Percentiles rank a stretch among this genome's conserved stretches.
These are phyloP conservation scores for Adansonia gregorii DNA, from an alignment of 441 rosid species.

Conservation along the genomic window DNA sequence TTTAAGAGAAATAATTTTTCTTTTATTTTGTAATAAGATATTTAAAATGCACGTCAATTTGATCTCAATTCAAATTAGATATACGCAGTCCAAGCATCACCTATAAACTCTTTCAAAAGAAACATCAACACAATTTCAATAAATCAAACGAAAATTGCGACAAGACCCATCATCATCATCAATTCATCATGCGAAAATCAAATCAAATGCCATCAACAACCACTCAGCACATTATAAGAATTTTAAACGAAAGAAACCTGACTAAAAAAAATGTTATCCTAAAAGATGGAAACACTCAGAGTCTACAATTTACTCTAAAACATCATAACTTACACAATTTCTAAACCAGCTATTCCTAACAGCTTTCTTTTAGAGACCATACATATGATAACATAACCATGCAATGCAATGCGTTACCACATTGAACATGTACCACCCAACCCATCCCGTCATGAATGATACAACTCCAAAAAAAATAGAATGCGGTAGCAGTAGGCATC, in stretches of 20 bases:
- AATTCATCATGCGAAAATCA: too few relatives aligned
- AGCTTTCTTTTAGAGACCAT: conserved; percentile 23
- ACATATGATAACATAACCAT: conserved; percentile 5
- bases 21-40: too few relatives aligned
- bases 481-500: not conserved
- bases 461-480: conserved; percentile 38
- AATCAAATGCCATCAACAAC: not conserved
- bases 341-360: conserved; percentile 36
- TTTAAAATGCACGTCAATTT: too few relatives aligned
- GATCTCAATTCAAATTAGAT: too few relatives aligned
- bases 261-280: not conserved
- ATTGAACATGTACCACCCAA: conserved; percentile 24
- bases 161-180: too few relatives aligned
- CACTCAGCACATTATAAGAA: not conserved
- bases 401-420: conserved; percentile 6
- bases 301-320: conserved; percentile 16
- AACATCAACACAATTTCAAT: too few relatives aligned
- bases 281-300: not conserved
- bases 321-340: conserved; percentile 36
- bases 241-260: not conserved
- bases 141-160: too few relatives aligned
- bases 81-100: too few relatives aligned
- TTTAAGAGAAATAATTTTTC: too few relatives aligned
- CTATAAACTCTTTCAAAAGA: too few relatives aligned
- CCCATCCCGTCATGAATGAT: conserved; percentile 28